Evolutionary conservation across 257 asterid species (phyloP).

Genomic region (Lantana camara): DNA sequence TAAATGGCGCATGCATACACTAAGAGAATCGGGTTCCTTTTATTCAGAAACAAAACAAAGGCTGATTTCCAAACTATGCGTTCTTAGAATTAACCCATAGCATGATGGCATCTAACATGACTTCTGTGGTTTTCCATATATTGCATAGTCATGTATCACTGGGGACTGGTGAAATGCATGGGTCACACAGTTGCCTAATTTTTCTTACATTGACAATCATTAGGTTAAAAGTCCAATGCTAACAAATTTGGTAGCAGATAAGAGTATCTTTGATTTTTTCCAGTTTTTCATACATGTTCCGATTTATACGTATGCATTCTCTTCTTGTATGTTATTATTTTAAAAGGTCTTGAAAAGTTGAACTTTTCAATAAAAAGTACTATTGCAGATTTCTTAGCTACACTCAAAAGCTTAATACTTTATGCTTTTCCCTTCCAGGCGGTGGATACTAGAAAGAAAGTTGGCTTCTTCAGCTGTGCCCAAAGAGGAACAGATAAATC

Average conservation of each 20-base stretch:
- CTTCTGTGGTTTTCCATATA: too few species aligned
- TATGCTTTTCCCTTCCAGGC: conserved; percentile 51
- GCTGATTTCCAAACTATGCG: neutral
- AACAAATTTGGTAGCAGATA: neutral
- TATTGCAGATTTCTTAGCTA: conserved; percentile 10
- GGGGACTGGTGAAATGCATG: neutral
- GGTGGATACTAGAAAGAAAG: conserved; percentile 90
- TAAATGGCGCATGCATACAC: too few species aligned
- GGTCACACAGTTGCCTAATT: neutral
- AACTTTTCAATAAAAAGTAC: too few species aligned
- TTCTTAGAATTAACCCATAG: neutral
- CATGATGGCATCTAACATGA: too few species aligned
- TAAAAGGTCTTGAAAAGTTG: too few species aligned
- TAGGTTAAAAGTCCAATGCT: neutral
- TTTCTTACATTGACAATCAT: neutral
- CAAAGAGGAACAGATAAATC: conserved; percentile 81
- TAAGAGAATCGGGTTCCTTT: neutral
- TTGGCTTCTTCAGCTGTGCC: conserved; percentile 99
- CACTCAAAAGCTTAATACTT: conserved; percentile 7
- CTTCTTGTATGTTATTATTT: neutral
- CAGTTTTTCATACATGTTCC: neutral
- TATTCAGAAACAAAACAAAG: neutral
- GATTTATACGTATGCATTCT: conserved; percentile 4
- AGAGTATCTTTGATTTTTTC: neutral
- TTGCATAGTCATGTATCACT: neutral